phyloP scores from a whole-genome alignment of 2,329 filamentous ascomycete species.

The Stagonosporopsis vannaccii region DNA sequence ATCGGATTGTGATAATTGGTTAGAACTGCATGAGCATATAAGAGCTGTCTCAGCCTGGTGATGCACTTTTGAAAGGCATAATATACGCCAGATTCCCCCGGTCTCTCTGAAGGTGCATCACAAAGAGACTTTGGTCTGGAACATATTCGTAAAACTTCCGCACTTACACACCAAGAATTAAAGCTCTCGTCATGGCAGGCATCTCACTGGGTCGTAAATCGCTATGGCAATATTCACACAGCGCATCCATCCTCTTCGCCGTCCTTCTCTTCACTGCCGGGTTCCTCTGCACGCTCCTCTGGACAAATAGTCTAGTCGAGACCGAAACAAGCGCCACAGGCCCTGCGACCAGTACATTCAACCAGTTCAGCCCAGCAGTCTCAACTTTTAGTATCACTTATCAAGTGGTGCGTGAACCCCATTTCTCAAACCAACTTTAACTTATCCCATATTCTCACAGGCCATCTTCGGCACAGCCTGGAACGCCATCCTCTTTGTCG shows the following conservation, averaged over 20 bases:
- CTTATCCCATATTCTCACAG: not conserved
- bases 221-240: conserved; percentile 1
- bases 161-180: not conserved
- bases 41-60: not conserved
- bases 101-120: too few relatives aligned
- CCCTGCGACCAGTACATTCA: not conserved
- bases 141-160: too few relatives aligned
- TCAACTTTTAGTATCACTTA: not conserved
- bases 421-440: not conserved
- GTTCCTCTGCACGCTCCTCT: not conserved
- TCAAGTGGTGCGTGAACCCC: not conserved
- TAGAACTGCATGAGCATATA: not conserved
- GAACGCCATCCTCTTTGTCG: not conserved
- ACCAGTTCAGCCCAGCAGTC: not conserved
- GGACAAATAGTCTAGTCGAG: not conserved
- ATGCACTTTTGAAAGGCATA: not conserved
- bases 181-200: not conserved
- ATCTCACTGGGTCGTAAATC: not conserved
- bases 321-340: not conserved
- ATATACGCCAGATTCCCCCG: too few relatives aligned
- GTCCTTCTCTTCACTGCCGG: not conserved
- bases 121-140: too few relatives aligned
- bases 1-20: not conserved
- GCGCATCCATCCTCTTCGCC: not conserved
- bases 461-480: conserved; percentile 2